phyloP scores from a whole-genome alignment of 176 grass and related monocot genomes.

The Aegilops bicornis region DNA sequence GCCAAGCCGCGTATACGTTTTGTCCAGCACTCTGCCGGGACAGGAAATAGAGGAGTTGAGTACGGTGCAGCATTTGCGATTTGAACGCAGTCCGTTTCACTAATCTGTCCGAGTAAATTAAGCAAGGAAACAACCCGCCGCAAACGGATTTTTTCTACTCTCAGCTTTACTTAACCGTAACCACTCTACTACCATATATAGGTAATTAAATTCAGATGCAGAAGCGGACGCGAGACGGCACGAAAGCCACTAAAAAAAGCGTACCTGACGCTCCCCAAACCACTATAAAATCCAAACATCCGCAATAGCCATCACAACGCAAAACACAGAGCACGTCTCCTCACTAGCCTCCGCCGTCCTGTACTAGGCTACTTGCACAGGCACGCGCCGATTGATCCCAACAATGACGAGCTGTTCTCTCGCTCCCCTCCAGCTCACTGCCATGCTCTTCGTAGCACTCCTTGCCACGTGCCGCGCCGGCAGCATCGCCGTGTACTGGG shows the following conservation, averaged over 20 bases:
- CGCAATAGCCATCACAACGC: neutral
- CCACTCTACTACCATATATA: neutral
- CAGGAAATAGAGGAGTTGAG: neutral
- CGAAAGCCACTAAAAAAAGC: neutral
- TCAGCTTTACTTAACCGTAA: conserved; percentile 8
- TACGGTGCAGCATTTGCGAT: neutral
- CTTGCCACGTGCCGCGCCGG: conserved; percentile 36
- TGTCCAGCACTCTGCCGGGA: neutral
- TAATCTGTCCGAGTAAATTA: neutral
- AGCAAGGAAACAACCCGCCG: neutral
- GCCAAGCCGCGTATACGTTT: neutral
- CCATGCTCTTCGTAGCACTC: neutral
- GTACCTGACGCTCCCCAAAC: neutral
- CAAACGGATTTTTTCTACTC: neutral
- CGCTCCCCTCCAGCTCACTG: neutral
- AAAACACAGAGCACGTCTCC: neutral
- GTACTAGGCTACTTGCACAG: too few species aligned
- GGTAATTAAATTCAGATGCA: conserved; percentile 38
- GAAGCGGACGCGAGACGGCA: conserved; percentile 27
- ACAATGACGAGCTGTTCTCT: conserved; percentile 19
- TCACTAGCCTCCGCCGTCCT: too few species aligned
- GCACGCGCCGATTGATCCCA: neutral
- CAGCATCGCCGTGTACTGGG: conserved; percentile 58
- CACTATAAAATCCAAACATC: conserved; percentile 13
- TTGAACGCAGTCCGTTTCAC: neutral